Conservation (phyloP, 2,329 filamentous ascomycete species). For the Lachnellula cervina region DNA sequence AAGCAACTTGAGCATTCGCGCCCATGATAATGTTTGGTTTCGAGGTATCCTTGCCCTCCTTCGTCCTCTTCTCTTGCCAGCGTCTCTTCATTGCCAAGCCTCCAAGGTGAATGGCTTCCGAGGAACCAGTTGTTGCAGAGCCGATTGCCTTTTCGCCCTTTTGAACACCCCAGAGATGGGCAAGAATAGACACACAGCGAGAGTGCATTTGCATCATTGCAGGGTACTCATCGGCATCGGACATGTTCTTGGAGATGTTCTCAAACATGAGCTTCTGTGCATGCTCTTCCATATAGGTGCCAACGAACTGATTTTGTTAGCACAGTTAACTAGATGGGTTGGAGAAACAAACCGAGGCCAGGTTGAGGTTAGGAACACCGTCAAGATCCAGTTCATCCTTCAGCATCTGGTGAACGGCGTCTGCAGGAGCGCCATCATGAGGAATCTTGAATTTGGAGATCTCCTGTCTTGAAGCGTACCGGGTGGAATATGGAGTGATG, state of each 20-base stretch:
- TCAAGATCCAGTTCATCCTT: conserved; percentile 60
- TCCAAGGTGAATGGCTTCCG: conserved; percentile 66
- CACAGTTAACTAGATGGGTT: background rate
- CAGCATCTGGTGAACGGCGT: conserved; percentile 61
- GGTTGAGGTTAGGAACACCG: conserved; percentile 62
- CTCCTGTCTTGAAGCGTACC: conserved; percentile 49
- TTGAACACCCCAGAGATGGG: conserved; percentile 59
- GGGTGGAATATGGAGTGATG: conserved; percentile 52
- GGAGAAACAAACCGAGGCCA: conserved; percentile 44
- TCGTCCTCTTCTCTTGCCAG: conserved; percentile 61
- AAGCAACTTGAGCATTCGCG: conserved; percentile 65
- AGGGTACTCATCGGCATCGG: conserved; percentile 64
- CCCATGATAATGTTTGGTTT: conserved; percentile 73
- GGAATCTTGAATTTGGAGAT: conserved; percentile 58
- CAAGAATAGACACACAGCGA: conserved; percentile 64
- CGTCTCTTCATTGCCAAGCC: conserved; percentile 70
- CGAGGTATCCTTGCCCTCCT: conserved; percentile 55
- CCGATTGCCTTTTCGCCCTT: conserved; percentile 61
- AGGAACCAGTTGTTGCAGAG: conserved; percentile 65
- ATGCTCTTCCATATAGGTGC: conserved; percentile 66
- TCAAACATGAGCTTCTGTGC: conserved; percentile 61
- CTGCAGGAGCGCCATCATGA: conserved; percentile 51
- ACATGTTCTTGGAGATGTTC: conserved; percentile 66
- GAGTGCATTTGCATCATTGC: conserved; percentile 57
- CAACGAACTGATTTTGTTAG: conserved; percentile 34